Evolutionary conservation across 768 basidiomycete genomes (phyloP).

Genomic region (Lenzites betulinus): DNA sequence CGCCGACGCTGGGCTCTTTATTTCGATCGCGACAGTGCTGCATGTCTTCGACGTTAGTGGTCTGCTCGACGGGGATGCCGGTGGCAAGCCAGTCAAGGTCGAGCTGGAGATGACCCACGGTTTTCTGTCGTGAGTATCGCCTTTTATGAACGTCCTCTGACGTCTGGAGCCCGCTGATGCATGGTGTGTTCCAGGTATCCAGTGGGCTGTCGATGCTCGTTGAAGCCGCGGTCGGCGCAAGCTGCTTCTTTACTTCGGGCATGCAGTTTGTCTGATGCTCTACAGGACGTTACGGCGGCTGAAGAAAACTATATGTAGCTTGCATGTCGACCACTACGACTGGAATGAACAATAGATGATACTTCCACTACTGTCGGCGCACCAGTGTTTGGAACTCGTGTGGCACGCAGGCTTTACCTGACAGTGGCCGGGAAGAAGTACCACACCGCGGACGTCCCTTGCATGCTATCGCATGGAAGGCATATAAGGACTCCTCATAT

Average conservation of each 20-base stretch:
- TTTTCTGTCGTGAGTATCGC: conserved; percentile 3
- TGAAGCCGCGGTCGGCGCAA: not conserved
- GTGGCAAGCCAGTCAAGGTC: not conserved
- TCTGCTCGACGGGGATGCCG: not conserved
- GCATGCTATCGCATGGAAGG: no score
- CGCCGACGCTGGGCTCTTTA: conserved; percentile 6
- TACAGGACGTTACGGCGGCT: not conserved
- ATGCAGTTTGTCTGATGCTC: not conserved
- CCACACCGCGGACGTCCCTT: no score
- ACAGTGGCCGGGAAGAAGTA: no score
- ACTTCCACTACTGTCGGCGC: not conserved
- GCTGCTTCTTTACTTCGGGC: not conserved
- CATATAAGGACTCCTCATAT: no score
- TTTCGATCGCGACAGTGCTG: conserved; percentile 4
- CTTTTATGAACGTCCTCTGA: not conserved
- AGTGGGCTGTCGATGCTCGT: not conserved
- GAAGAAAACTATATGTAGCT: not conserved
- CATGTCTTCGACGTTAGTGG: conserved; percentile 3
- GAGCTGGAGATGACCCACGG: not conserved
- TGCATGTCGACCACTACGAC: not conserved
- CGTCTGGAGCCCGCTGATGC: not conserved
- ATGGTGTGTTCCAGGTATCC: not conserved
- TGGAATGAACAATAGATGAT: not conserved
- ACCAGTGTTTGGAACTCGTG: no score
- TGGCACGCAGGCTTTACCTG: no score